Evolutionary conservation across 331 rosid genomes (phyloP).

Genomic region (Pyracantha coccinea): DNA sequence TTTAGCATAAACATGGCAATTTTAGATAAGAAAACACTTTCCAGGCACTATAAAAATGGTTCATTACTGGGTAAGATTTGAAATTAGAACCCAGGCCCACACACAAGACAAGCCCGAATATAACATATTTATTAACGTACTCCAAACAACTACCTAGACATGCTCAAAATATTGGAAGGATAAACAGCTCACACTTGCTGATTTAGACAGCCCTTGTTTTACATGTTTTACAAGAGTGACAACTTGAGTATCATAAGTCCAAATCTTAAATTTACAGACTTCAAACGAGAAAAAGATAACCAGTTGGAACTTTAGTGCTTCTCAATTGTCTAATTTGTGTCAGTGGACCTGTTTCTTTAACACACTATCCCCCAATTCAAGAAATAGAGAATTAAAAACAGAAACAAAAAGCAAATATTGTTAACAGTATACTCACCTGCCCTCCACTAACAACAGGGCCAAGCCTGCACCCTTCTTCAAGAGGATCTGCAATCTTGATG

Average conservation of each 20-base stretch:
- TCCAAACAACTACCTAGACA: not conserved
- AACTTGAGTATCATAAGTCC: not conserved
- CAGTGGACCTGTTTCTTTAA: not conserved
- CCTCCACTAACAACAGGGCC: constrained; percentile 90
- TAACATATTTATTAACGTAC: not conserved
- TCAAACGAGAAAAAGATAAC: not conserved
- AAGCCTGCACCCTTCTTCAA: constrained; percentile 97
- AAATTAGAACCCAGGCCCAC: not conserved
- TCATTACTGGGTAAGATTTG: not conserved
- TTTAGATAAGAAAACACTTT: not conserved
- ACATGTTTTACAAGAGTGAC: not conserved
- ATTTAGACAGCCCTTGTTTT: not conserved
- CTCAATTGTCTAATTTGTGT: too few relatives aligned
- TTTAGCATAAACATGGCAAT: not conserved
- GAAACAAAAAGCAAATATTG: constrained; percentile 2
- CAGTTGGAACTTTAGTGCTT: not conserved
- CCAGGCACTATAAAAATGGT: not conserved
- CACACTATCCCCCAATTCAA: not conserved
- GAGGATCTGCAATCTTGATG: constrained; percentile 92
- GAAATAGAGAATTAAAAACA: not conserved
- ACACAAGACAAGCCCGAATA: not conserved
- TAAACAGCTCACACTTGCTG: not conserved
- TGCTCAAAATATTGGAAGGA: not conserved
- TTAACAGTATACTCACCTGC: constrained; percentile 50
- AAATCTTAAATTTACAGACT: not conserved